These are phyloP conservation scores for Populus simonii DNA, from an alignment of 345 rosid species.

Conservation along the genomic window DNA sequence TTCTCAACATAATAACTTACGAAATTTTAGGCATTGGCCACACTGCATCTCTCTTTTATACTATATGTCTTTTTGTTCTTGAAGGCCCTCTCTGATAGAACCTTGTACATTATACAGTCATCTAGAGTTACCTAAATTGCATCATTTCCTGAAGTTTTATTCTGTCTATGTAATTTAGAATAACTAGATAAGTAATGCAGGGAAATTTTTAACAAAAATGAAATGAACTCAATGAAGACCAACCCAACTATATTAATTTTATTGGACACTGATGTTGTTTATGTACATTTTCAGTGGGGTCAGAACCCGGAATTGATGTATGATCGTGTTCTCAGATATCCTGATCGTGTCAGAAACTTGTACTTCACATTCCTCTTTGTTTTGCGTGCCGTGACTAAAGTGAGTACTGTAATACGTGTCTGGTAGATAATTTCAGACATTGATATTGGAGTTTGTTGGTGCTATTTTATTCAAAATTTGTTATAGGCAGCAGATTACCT, in stretches of 20 bases:
- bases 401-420: conserved; percentile 15
- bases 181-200: not conserved
- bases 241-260: not conserved
- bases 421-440: not conserved
- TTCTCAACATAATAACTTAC: not conserved
- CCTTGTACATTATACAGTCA: not conserved
- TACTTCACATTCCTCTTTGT: conserved; percentile 94
- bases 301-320: conserved; percentile 74
- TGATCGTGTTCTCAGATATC: conserved; percentile 78
- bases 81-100: not conserved
- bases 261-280: not conserved
- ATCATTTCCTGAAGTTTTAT: not conserved
- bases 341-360: conserved; percentile 80
- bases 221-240: not conserved
- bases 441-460: not conserved
- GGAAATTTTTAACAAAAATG: not conserved
- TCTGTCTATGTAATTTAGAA: not conserved
- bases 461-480: not conserved
- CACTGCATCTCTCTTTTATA: not conserved
- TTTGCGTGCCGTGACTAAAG: conserved; percentile 85
- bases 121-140: not conserved
- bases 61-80: not conserved
- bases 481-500: conserved; percentile 30
- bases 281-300: conserved; percentile 66
- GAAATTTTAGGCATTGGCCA: not conserved